Percentiles rank a stretch among this genome's conserved stretches.
phyloP scores from a whole-genome alignment of 768 basidiomycete species.

The Lanmaoa rubissima region DNA sequence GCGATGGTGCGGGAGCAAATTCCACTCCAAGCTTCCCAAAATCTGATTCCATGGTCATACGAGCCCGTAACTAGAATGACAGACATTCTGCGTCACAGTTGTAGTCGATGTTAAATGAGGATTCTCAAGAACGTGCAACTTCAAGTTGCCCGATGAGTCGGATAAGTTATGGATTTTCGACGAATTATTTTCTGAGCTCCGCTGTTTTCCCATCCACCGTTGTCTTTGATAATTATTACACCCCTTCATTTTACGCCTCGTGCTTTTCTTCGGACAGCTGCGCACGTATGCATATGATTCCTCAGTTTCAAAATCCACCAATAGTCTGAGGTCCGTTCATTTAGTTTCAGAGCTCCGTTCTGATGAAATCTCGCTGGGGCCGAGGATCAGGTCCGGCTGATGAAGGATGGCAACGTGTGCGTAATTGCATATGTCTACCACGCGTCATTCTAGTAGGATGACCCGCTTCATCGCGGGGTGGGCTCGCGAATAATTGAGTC shows the following conservation, averaged over 20 bases:
- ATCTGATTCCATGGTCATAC: conserved; percentile 98
- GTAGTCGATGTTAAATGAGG: conserved; percentile 14
- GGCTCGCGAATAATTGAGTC: too few relatives aligned
- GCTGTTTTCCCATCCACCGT: conserved; percentile 25
- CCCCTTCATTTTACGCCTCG: conserved; percentile 20
- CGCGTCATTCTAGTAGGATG: conserved; percentile 16
- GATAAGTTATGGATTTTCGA: conserved; percentile 1
- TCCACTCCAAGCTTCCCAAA: conserved; percentile 99
- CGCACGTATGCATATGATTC: conserved; percentile 23
- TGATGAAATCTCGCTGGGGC: conserved; percentile 30
- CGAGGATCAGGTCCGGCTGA: conserved; percentile 34
- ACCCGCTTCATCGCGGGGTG: conserved; percentile 23
- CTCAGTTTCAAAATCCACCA: conserved; percentile 31
- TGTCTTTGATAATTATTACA: conserved; percentile 5
- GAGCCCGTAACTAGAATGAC: conserved; percentile 96
- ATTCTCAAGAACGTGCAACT: too few relatives aligned
- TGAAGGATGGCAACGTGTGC: conserved; percentile 26
- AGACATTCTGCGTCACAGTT: conserved; percentile 67
- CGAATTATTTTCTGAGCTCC: conserved; percentile 22
- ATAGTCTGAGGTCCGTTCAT: conserved; percentile 28
- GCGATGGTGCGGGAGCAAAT: conserved; percentile 96
- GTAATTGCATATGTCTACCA: conserved; percentile 25
- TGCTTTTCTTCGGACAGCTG: conserved; percentile 20
- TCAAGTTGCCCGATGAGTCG: neutral
- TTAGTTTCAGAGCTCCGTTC: conserved; percentile 28